Evolutionary conservation across 345 rosid genomes (phyloP).

Genomic region (Mallotus nudiflorus): DNA sequence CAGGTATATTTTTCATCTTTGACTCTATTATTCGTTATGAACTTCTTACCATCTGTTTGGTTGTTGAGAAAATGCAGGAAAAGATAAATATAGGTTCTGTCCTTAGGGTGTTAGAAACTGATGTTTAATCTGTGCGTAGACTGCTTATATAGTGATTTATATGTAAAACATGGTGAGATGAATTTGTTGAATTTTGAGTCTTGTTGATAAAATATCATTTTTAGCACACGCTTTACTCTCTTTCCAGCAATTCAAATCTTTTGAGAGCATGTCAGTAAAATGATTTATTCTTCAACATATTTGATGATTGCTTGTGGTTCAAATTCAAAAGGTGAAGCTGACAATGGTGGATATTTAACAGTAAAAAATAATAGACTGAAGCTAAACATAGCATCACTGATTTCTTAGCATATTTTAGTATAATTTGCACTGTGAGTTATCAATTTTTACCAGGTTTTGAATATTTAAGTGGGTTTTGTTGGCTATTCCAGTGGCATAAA

Average conservation of each 20-base stretch:
- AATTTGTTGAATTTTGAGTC: neutral
- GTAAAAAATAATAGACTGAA: neutral
- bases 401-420: neutral
- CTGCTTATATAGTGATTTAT: neutral
- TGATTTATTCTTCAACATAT: slow-evolving; percentile 13
- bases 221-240: neutral
- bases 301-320: neutral
- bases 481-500: neutral
- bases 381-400: neutral
- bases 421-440: neutral
- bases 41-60: slow-evolving; percentile 10
- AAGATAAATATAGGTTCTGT: neutral
- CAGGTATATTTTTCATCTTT: slow-evolving; percentile 47
- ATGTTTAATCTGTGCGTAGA: neutral
- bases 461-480: neutral
- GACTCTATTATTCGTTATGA: neutral
- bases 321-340: neutral
- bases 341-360: neutral
- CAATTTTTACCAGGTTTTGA: neutral
- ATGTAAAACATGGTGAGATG: neutral
- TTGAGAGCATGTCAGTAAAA: neutral
- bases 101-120: slow-evolving; percentile 6
- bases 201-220: neutral
- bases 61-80: slow-evolving; percentile 24
- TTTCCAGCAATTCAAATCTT: neutral